Percentiles rank a stretch among this genome's conserved stretches.
Evolutionary conservation across 2,329 filamentous ascomycete species (phyloP).

Genomic region (Aspergillus awamori): DNA sequence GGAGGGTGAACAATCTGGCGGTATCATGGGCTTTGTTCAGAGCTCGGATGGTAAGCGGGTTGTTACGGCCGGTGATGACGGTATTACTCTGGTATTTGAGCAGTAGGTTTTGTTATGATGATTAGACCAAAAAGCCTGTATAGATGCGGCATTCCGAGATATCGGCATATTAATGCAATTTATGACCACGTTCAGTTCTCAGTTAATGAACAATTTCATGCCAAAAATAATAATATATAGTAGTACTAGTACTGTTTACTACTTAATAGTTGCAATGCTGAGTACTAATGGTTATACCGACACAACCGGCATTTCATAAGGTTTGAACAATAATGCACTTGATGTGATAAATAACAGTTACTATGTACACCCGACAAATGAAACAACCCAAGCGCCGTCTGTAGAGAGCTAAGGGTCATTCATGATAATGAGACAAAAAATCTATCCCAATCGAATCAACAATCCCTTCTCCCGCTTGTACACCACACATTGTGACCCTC

Average conservation of each 20-base stretch:
- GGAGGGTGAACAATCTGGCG: conserved; percentile 78
- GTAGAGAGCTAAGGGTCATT: conserved; percentile 22
- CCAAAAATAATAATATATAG: too few relatives aligned
- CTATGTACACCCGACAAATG: conserved; percentile 42
- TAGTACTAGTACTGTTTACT: too few relatives aligned
- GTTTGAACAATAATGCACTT: conserved; percentile 17
- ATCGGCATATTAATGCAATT: neutral
- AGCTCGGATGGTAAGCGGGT: conserved; percentile 71
- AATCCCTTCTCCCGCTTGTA: conserved; percentile 13
- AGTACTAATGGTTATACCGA: too few relatives aligned
- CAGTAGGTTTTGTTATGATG: conserved; percentile 25
- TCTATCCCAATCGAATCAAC: conserved; percentile 10
- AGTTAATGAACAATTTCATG: too few relatives aligned
- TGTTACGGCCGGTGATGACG: conserved; percentile 89
- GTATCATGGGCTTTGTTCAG: conserved; percentile 89
- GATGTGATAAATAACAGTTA: conserved; percentile 31
- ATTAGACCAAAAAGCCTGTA: conserved; percentile 16
- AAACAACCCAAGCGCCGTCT: conserved; percentile 36
- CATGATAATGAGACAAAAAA: conserved; percentile 17
- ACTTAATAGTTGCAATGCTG: too few relatives aligned
- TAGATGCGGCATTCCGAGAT: conserved; percentile 13
- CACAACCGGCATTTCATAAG: too few relatives aligned
- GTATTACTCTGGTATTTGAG: conserved; percentile 51
- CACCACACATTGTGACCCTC: conserved; percentile 7
- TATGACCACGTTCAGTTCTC: neutral